Conservation (phyloP, 176 grass and related monocot species). For the Pontederia crassipes region DNA sequence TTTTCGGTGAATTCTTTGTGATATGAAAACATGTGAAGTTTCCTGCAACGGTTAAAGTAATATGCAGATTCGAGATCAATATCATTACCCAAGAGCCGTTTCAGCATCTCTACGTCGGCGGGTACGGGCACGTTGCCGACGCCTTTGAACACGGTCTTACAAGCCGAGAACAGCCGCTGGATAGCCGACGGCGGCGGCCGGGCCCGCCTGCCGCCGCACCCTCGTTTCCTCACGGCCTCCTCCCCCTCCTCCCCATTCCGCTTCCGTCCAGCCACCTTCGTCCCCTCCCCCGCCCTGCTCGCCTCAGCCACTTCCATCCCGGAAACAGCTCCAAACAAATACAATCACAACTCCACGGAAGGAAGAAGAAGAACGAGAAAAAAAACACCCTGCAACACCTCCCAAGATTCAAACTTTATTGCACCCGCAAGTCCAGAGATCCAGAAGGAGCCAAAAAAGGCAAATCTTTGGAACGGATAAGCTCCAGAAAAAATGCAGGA, state of each 20-base stretch:
- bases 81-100: slow-evolving; percentile 44
- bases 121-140: slow-evolving; percentile 56
- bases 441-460: not conserved
- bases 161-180: slow-evolving; percentile 69
- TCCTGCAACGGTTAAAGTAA: no score
- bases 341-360: not conserved
- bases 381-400: not conserved
- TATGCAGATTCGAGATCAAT: no score
- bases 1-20: no score
- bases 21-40: no score
- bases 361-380: not conserved
- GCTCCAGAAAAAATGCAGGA: not conserved
- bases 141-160: slow-evolving; percentile 67
- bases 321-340: not conserved
- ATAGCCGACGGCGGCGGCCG: slow-evolving; percentile 39
- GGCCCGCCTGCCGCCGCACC: slow-evolving; percentile 18
- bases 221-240: not conserved
- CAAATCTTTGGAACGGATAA: not conserved
- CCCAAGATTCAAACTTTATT: not conserved
- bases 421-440: not conserved
- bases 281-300: slow-evolving; percentile 8
- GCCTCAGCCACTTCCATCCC: slow-evolving; percentile 44
- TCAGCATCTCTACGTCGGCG: slow-evolving; percentile 42
- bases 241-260: not conserved
- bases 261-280: slow-evolving; percentile 4